Conservation (phyloP, 192 early-diverging fungal species). For the Dissophora globulifera region DNA sequence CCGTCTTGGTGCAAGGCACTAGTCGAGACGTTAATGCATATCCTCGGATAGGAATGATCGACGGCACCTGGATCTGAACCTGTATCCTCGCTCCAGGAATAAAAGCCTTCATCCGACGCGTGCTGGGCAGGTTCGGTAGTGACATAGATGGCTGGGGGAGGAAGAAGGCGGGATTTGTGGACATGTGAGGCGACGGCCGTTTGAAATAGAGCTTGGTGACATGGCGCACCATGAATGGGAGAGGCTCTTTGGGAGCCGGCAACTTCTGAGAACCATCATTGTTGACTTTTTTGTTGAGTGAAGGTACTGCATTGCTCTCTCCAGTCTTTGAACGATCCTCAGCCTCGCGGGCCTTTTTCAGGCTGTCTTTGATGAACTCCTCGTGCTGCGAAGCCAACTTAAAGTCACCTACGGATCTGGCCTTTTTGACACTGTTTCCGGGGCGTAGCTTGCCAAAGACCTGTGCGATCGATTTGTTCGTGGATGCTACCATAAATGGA, state of each 20-base stretch:
- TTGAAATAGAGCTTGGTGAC: slow-evolving; percentile 39
- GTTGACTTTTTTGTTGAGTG: not conserved
- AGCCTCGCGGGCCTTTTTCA: slow-evolving; percentile 7
- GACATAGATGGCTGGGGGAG: slow-evolving; percentile 36
- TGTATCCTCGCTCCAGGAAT: slow-evolving; percentile 47
- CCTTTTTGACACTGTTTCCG: slow-evolving; percentile 21
- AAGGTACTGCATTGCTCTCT: no score
- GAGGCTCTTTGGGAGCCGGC: not conserved
- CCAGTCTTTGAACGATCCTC: no score
- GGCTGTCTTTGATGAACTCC: slow-evolving; percentile 17
- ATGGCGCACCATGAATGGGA: slow-evolving; percentile 40
- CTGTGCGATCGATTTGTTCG: slow-evolving; percentile 26
- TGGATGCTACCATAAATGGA: slow-evolving; percentile 14
- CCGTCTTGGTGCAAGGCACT: slow-evolving; percentile 29
- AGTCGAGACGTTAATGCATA: slow-evolving; percentile 32
- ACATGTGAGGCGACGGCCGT: slow-evolving; percentile 1
- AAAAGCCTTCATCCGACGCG: slow-evolving; percentile 39
- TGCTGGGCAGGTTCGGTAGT: slow-evolving; percentile 29
- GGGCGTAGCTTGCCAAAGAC: slow-evolving; percentile 33
- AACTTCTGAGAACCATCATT: no score
- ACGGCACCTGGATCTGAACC: slow-evolving; percentile 46
- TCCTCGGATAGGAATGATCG: slow-evolving; percentile 28
- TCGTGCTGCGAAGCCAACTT: slow-evolving; percentile 13
- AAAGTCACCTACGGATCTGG: slow-evolving; percentile 21
- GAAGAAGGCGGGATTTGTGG: slow-evolving; percentile 27